phyloP scores from a whole-genome alignment of 495 filamentous ascomycete genomes.

The Penicillium antarcticum region DNA sequence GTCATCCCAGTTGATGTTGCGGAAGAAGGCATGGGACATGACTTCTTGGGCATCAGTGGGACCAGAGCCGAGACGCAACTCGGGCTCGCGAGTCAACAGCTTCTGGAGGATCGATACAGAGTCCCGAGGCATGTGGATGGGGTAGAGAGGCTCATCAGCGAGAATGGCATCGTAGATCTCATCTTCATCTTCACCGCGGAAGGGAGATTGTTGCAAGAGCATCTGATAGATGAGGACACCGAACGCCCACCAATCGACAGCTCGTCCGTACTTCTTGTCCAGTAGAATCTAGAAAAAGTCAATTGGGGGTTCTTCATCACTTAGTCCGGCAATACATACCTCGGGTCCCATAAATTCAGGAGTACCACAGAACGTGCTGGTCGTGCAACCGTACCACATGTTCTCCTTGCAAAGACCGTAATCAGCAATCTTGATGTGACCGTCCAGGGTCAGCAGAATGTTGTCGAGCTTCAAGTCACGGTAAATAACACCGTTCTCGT shows the following conservation, averaged over 20 bases:
- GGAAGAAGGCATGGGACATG: conserved; percentile 98
- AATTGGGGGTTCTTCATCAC: conserved; percentile 6
- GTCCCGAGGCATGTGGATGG: conserved; percentile 98
- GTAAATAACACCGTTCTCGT: conserved; percentile 99
- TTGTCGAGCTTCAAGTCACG: conserved; percentile 99
- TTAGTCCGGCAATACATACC: conserved; percentile 47
- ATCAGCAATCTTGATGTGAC: conserved; percentile 98
- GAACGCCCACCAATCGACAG: conserved; percentile 99
- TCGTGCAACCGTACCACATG: conserved; percentile 98
- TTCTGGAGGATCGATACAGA: conserved; percentile 98
- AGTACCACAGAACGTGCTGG: conserved; percentile 97
- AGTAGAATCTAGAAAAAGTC: conserved; percentile 72
- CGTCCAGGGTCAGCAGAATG: conserved; percentile 91
- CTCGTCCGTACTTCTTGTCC: conserved; percentile 97
- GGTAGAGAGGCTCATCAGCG: conserved; percentile 95
- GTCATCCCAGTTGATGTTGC: conserved; percentile 97
- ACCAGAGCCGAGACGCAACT: conserved; percentile 85
- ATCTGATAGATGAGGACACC: conserved; percentile 99
- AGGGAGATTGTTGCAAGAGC: conserved; percentile 97
- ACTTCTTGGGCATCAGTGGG: conserved; percentile 98
- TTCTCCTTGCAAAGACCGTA: conserved; percentile 99
- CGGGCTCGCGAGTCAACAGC: conserved; percentile 91
- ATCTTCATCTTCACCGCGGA: conserved; percentile 98
- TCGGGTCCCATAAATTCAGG: conserved; percentile 99
- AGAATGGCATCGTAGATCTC: conserved; percentile 99